Base-by-base conservation (phyloP, 2,329 filamentous ascomycete species). In the Colletotrichum horii region DNA sequence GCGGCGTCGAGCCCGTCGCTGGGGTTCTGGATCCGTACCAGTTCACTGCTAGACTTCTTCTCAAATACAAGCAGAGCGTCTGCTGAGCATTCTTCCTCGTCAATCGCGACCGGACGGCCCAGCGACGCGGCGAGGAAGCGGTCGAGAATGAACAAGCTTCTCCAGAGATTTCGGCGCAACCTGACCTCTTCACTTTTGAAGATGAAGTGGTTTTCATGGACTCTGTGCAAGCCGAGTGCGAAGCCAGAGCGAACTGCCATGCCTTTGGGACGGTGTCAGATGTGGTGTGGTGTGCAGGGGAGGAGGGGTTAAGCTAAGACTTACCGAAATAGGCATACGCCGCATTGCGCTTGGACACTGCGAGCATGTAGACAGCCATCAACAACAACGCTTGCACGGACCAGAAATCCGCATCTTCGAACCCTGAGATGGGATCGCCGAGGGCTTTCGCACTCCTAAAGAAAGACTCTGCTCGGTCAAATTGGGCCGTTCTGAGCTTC, bases 361-460 rank as follows among this genome's bases (percentile, higher is more conserved):
- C 87, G 19, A 94, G 83, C 88, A 90, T 91, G 79, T 93, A 94
- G 3, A 93, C 82, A 0, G 92, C 88, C 89, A 94, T 93, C 43
- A 94, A 83, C 1, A 91, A 83, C 58, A 93, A 83, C 3, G 91
- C 91, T 79, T 94, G 92, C 62, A 94, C 88, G 15, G 91, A 91
- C 90, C 91, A 93, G 74, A 94, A 89, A 71, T 92, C 89, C 26
- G 89, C 90, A 78, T 93, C 90, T 79, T 93, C 91, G 64, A 93
- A 89, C 1, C 90, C 87, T 4, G 83, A 82, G 1, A 85, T 81
- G 2, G 85, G 83, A 61, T 88, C 84, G 22, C 84, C 84, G 19
- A 93, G 83, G 56, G 85, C 86, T 77, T 89, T 91, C 7, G 92
- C 92, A 76, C 89, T 91, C 19, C 88, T 84, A 79, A 92, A 94